A percentile compares a stretch with the other conserved stretches of the same genome.
Evolutionary conservation across 108 stramenopile genomes (phyloP).

Genomic region (Craspedostauros australis): DNA sequence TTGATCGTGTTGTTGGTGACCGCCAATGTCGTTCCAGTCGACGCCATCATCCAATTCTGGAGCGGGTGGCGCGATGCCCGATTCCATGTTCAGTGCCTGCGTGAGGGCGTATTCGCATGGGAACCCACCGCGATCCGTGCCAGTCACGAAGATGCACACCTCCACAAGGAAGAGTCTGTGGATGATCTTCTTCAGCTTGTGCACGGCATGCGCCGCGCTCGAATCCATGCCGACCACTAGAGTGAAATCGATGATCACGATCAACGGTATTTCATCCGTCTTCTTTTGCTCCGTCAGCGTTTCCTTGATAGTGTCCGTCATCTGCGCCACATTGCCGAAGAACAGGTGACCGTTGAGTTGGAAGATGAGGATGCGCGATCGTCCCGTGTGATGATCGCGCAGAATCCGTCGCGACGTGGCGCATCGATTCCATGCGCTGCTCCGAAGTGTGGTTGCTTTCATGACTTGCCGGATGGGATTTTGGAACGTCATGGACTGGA

Average conservation of each 20-base stretch:
- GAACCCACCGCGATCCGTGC: slow-evolving; percentile 51
- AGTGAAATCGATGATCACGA: slow-evolving; percentile 72
- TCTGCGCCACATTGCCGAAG: slow-evolving; percentile 33
- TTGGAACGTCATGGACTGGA: slow-evolving; percentile 57
- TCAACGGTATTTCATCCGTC: slow-evolving; percentile 27
- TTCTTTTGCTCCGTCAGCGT: slow-evolving; percentile 28
- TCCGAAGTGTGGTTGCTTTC: slow-evolving; percentile 57
- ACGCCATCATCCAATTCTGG: not conserved
- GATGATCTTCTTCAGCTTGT: slow-evolving; percentile 53
- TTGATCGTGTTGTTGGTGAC: slow-evolving; percentile 4
- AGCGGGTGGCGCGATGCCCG: not conserved
- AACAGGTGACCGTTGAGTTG: slow-evolving; percentile 62
- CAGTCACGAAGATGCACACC: slow-evolving; percentile 59
- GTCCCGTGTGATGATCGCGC: slow-evolving; percentile 36
- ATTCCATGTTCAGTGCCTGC: slow-evolving; percentile 21
- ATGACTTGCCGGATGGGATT: slow-evolving; percentile 57
- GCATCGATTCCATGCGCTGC: slow-evolving; percentile 50
- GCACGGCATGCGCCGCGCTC: slow-evolving; percentile 67
- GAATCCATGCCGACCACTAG: slow-evolving; percentile 70
- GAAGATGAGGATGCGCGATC: slow-evolving; percentile 54
- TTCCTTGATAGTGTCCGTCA: slow-evolving; percentile 50
- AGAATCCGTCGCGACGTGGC: slow-evolving; percentile 40
- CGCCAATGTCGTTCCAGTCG: slow-evolving; percentile 8
- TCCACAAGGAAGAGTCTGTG: slow-evolving; percentile 39
- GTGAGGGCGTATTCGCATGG: slow-evolving; percentile 54